Evolutionary conservation across 2,329 filamentous ascomycete species (phyloP).

Genomic region (Sporothrix pseudoabietina): DNA sequence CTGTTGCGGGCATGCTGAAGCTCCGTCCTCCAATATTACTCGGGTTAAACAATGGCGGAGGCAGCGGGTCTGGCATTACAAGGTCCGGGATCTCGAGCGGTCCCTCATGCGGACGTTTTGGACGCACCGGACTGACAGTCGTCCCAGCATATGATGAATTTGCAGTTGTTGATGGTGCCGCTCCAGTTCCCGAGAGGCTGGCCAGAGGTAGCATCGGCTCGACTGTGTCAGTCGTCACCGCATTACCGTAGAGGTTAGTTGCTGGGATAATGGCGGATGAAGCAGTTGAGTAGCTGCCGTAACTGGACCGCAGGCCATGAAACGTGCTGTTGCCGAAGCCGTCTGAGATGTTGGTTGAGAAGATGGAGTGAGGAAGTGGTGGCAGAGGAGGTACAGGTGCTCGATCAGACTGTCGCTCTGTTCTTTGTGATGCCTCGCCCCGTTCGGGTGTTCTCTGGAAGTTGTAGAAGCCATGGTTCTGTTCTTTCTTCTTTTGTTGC

Average conservation of each 20-base stretch:
- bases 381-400: constrained; percentile 14
- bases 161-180: background rate
- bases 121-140: constrained; percentile 41
- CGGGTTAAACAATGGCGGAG: constrained; percentile 11
- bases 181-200: background rate
- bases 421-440: background rate
- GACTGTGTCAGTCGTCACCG: constrained; percentile 29
- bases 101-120: constrained; percentile 43
- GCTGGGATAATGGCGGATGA: constrained; percentile 6
- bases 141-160: background rate
- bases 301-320: constrained; percentile 27
- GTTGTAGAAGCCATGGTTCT: constrained; percentile 26
- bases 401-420: background rate
- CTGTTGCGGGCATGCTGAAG: constrained; percentile 27
- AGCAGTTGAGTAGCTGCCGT: constrained; percentile 29
- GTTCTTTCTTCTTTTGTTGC: background rate
- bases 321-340: background rate
- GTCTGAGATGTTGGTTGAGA: background rate
- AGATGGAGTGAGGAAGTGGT: background rate
- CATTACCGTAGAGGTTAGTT: constrained; percentile 26
- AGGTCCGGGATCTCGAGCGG: constrained; percentile 45
- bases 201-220: constrained; percentile 27
- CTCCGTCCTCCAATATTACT: background rate
- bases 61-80: constrained; percentile 37
- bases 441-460: constrained; percentile 16